These are phyloP conservation scores for Fraxinus paxiana DNA, from an alignment of 305 asterid genomes.

Conservation along the genomic window DNA sequence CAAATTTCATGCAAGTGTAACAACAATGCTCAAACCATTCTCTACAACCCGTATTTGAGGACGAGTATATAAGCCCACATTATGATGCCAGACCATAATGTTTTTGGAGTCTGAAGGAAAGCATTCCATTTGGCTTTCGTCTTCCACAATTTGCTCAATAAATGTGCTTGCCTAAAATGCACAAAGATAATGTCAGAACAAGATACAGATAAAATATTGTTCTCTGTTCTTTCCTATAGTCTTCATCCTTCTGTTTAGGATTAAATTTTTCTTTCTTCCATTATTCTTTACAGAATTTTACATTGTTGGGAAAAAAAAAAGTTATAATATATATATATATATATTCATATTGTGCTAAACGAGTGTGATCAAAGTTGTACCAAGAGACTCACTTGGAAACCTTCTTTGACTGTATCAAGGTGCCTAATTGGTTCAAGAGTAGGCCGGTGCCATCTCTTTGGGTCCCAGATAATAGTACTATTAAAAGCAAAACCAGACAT, in stretches of 20 bases:
- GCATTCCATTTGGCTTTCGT: conserved; percentile 85
- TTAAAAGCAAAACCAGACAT: conserved; percentile 73
- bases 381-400: conserved; percentile 51
- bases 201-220: neutral
- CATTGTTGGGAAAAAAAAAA: neutral
- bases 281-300: too few species aligned
- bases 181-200: conserved; percentile 11
- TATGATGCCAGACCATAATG: conserved; percentile 61
- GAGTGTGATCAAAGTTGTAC: neutral
- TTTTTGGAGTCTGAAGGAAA: conserved; percentile 42
- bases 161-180: conserved; percentile 55
- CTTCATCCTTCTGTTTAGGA: neutral
- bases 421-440: conserved; percentile 59
- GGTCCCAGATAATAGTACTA: conserved; percentile 76
- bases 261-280: neutral
- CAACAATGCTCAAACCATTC: conserved; percentile 23
- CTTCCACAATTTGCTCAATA: conserved; percentile 72
- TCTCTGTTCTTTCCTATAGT: neutral
- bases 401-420: conserved; percentile 37
- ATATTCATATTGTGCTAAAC: neutral
- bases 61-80: conserved; percentile 26
- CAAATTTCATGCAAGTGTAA: conserved; percentile 28
- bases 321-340: too few species aligned
- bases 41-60: conserved; percentile 31
- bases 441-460: conserved; percentile 63